Percentiles rank a stretch among this genome's conserved stretches.
phyloP scores from a whole-genome alignment of 1,139 yeast species.

The Taphrina pruni region DNA sequence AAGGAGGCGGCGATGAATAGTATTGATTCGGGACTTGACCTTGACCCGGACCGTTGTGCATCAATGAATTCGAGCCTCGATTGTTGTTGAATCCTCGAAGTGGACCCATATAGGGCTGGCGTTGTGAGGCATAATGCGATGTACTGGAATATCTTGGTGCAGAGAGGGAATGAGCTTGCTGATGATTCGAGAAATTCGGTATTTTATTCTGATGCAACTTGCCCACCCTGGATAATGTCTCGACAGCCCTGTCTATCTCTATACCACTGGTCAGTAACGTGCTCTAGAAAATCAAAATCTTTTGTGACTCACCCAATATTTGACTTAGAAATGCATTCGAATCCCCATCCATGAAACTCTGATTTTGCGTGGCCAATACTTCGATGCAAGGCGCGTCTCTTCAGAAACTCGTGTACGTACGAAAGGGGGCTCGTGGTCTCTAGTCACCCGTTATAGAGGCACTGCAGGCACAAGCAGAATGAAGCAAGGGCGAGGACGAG shows the following conservation, averaged over 20 bases:
- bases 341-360: conserved; percentile 20
- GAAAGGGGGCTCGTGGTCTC: too few relatives aligned
- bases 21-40: not conserved
- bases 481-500: too few relatives aligned
- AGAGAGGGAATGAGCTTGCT: not conserved
- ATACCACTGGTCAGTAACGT: not conserved
- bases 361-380: conserved; percentile 2
- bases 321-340: conserved; percentile 22
- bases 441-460: too few relatives aligned
- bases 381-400: not conserved
- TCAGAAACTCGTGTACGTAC: too few relatives aligned
- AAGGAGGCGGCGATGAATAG: conserved; percentile 27
- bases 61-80: not conserved
- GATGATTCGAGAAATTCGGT: not conserved
- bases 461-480: too few relatives aligned
- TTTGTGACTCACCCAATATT: conserved; percentile 18
- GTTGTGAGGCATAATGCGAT: conserved; percentile 21
- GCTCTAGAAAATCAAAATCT: too few relatives aligned
- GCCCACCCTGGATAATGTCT: conserved; percentile 3
- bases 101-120: not conserved
- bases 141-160: conserved; percentile 12
- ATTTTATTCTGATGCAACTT: conserved; percentile 2
- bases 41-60: not conserved
- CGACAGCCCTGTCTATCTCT: conserved; percentile 27
- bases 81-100: not conserved